Evolutionary conservation across 2,329 filamentous ascomycete species (phyloP), one percentile per base, ranked within the genome.

Genomic region (Penicillium sp.): DNA sequence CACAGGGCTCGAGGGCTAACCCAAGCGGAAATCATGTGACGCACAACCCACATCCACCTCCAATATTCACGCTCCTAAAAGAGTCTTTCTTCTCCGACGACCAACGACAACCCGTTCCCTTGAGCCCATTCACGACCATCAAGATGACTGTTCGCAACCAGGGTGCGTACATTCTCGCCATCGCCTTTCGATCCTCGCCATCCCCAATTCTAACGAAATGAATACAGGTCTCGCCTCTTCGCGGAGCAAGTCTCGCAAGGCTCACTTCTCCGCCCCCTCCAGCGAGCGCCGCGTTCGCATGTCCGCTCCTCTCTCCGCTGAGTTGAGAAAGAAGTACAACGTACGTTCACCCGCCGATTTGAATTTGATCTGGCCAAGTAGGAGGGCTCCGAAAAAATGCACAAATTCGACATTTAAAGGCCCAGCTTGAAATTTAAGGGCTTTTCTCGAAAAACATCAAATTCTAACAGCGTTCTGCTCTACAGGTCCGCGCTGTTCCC

Each of bases 241-340:
- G 53, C 63, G 62, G 48, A 58, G 61, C 60, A 59, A 62, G 91
- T 95, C 91, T 83, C 91, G 95, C 82, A 96, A 96, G 87, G 90
- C 91, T 79, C 93, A 99, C 87, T 99, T 96, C 88, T 84, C 86
- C 79, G 95, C 95, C 70, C 92, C 93, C 71, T 97, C 93, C 79
- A 92, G 90, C 84, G 86, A 91, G 78, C 93, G 95, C 82, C 91
- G 95, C 79, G 86, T 89, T 74, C 96, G 96, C 84, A 97, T 99
- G 93, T 93, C 90, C 84, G 93, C 95, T 71, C 90, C 91, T 74
- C 87, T 97, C 71, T 90, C 86, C 85, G 96, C 96, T 87, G 95
- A 99, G 85, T 88, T 99, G 78, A 89, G 92, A 78, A 93, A 96
- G 83, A 95, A 99, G 88, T 90, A 99, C 90, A 96, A 96, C 82